These are phyloP conservation scores for Setaria italica DNA, from an alignment of 202 grass and related monocot genomes.

Conservation along the genomic window DNA sequence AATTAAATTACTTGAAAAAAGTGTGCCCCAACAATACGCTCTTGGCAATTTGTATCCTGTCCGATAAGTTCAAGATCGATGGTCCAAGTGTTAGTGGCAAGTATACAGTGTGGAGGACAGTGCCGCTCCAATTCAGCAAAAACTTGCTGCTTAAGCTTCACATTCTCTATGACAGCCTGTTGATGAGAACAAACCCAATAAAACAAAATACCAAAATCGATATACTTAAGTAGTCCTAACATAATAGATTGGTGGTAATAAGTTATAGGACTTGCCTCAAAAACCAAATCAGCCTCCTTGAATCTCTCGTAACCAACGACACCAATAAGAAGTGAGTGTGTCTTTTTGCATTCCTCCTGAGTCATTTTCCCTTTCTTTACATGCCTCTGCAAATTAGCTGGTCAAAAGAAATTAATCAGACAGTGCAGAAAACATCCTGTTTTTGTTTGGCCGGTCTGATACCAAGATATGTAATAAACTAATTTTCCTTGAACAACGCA, in stretches of 20 bases:
- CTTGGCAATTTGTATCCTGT: conserved; percentile 70
- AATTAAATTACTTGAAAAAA: conserved; percentile 75
- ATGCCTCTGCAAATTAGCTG: conserved; percentile 80
- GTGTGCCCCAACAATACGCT: conserved; percentile 80
- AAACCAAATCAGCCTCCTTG: conserved; percentile 75
- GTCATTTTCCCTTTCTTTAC: conserved; percentile 87
- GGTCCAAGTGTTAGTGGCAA: conserved; percentile 86
- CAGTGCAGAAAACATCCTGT: background rate
- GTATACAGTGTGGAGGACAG: conserved; percentile 69
- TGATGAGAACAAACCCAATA: conserved; percentile 33
- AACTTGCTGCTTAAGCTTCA: conserved; percentile 86
- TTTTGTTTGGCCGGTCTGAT: background rate
- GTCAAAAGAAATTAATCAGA: conserved; percentile 16
- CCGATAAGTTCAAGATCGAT: conserved; percentile 92
- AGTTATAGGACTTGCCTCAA: conserved; percentile 64
- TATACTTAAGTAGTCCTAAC: background rate
- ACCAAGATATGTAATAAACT: background rate
- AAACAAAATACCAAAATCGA: conserved; percentile 30
- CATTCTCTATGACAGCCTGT: conserved; percentile 82
- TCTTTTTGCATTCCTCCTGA: conserved; percentile 61
- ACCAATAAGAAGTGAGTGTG: conserved; percentile 75
- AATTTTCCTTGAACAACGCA: background rate
- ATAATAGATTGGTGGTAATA: background rate
- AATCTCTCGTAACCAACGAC: conserved; percentile 78
- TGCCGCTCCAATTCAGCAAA: conserved; percentile 83